phyloP scores from a whole-genome alignment of 2,329 filamentous ascomycete species.

The Cercospora berteroae region DNA sequence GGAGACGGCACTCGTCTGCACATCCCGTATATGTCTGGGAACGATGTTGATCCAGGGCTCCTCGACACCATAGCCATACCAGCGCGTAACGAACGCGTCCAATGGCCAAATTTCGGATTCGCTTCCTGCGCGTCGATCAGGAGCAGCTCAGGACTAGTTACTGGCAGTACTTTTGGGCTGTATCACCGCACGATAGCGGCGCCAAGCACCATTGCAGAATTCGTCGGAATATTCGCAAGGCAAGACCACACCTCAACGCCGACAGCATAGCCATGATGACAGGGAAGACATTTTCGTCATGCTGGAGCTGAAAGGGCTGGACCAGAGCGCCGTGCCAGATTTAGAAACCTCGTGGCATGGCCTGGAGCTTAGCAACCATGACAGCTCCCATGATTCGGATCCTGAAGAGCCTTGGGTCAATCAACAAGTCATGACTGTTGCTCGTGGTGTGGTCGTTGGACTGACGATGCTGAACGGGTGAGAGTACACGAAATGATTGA shows the following conservation, averaged over 20 bases:
- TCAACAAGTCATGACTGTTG: background rate
- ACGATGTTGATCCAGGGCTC: background rate
- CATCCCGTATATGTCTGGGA: background rate
- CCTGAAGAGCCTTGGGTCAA: background rate
- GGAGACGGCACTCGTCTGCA: background rate
- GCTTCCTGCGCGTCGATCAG: conserved; percentile 4
- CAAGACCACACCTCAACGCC: background rate
- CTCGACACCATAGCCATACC: background rate
- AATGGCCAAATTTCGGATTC: conserved; percentile 11
- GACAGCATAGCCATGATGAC: background rate
- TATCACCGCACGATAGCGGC: background rate
- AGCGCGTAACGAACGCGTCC: background rate
- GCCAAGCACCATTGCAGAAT: background rate
- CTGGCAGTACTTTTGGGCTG: background rate
- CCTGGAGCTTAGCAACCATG: background rate
- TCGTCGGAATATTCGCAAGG: background rate
- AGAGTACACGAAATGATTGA: background rate
- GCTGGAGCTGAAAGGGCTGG: background rate
- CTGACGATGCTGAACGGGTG: background rate
- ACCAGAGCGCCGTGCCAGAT: background rate
- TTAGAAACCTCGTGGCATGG: background rate
- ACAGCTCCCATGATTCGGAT: background rate
- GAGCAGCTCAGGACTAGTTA: background rate
- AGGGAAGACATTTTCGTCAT: background rate
- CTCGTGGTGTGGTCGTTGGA: background rate